Evolutionary conservation across 768 basidiomycete species (phyloP).

Genomic region (Podaxis sp.): DNA sequence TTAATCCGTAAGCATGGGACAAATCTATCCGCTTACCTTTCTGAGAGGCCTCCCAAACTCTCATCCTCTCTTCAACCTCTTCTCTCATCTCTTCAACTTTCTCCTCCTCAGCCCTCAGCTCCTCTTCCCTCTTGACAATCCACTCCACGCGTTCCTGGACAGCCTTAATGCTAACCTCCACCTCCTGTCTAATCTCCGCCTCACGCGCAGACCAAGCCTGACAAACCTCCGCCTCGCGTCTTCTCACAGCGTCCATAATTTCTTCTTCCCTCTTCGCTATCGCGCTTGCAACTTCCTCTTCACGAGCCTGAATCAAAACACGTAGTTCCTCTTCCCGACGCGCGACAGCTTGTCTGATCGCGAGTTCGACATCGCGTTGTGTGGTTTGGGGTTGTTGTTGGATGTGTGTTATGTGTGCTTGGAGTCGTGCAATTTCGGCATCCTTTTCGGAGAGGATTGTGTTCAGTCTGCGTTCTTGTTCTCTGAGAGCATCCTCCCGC

Average conservation of each 20-base stretch:
- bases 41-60: slow-evolving; percentile 36
- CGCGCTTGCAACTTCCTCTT: slow-evolving; percentile 65
- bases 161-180: slow-evolving; percentile 43
- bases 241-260: slow-evolving; percentile 64
- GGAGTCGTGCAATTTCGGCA: slow-evolving; percentile 50
- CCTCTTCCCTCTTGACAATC: slow-evolving; percentile 50
- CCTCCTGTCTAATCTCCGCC: slow-evolving; percentile 48
- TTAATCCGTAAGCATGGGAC: background rate
- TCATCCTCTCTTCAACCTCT: slow-evolving; percentile 51
- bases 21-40: slow-evolving; percentile 5
- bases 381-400: slow-evolving; percentile 28
- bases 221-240: slow-evolving; percentile 60
- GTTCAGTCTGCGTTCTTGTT: slow-evolving; percentile 53
- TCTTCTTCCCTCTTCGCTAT: slow-evolving; percentile 70
- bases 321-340: slow-evolving; percentile 71
- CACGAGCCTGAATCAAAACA: slow-evolving; percentile 59
- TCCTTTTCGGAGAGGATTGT: slow-evolving; percentile 56
- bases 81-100: slow-evolving; percentile 43
- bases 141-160: slow-evolving; percentile 51
- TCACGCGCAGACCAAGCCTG: slow-evolving; percentile 58
- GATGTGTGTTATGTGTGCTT: slow-evolving; percentile 41
- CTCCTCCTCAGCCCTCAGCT: slow-evolving; percentile 50
- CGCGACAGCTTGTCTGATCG: slow-evolving; percentile 55
- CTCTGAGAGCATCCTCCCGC: slow-evolving; percentile 53
- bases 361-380: slow-evolving; percentile 40